phyloP scores from a whole-genome alignment of 306 rosid genomes.

The Dicorynia guianensis region DNA sequence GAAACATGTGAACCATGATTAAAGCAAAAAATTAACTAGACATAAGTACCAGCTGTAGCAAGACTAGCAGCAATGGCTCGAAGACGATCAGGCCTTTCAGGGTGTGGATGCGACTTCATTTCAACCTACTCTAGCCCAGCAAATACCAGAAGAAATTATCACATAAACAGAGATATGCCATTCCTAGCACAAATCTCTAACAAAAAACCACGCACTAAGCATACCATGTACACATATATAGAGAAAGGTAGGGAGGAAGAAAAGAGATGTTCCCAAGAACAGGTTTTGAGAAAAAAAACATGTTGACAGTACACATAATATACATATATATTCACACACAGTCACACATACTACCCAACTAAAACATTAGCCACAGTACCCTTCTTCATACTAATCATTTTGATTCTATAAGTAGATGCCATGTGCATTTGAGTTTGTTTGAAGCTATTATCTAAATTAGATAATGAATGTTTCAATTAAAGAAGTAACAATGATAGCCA shows the following conservation, averaged over 20 bases:
- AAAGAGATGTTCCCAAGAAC: background rate
- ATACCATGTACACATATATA: background rate
- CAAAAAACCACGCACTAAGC: too few relatives aligned
- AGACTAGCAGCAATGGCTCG: slow-evolving; percentile 95
- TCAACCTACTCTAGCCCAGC: slow-evolving; percentile 78
- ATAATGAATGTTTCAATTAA: background rate
- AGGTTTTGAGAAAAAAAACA: background rate
- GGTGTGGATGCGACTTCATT: slow-evolving; percentile 76
- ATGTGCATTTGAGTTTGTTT: slow-evolving; percentile 15
- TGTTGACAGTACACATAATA: background rate
- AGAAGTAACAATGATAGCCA: background rate
- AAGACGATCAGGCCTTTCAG: slow-evolving; percentile 98
- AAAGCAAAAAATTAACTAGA: slow-evolving; percentile 22
- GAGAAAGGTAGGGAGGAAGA: background rate
- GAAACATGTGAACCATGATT: slow-evolving; percentile 15
- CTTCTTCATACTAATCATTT: too few relatives aligned
- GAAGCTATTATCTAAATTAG: slow-evolving; percentile 1
- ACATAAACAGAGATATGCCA: slow-evolving; percentile 32
- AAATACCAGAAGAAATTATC: slow-evolving; percentile 44
- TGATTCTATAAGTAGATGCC: background rate
- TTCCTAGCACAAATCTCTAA: too few relatives aligned
- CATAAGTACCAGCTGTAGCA: slow-evolving; percentile 79
- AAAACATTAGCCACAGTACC: too few relatives aligned
- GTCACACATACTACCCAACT: too few relatives aligned
- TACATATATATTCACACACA: too few relatives aligned